Base-by-base conservation (phyloP, 2,329 filamentous ascomycete species). In the Chrysoporthe cubensis region DNA sequence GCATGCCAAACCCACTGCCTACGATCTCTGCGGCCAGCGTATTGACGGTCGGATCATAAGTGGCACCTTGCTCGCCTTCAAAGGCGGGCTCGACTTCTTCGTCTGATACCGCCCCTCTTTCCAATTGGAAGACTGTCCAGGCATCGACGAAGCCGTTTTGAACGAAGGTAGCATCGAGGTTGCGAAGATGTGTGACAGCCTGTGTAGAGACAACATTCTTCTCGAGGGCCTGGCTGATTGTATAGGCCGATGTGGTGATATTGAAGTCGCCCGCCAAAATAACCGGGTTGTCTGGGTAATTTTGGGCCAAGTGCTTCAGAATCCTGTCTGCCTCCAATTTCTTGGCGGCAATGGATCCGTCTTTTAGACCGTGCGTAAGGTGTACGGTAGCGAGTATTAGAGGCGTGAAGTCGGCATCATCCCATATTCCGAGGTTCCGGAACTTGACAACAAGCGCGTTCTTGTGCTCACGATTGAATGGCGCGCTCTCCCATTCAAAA, bases 231-330 rank as follows among this genome's bases (percentile, higher is more conserved):
- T 79, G 77, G 13, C 84, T 78, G 44, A 91, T 83, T 0, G 87
- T 86, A 64, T 81, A 80, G 1, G 80, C 77, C 0, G 89, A 91
- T 0, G 88, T 89, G 7, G 84, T 80, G 34, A 91, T 78, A 71
- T 91, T 91, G 74, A 90, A 88, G 73, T 91, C 88, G 3, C 89
- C 89, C 0, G 85, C 85, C 26, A 91, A 72, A 4, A 90, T 78
- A 80, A 84, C 87, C 4, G 86, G 81, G 48, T 83, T 80, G 0
- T 75, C 65, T 1, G 77, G 70, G 59, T 86, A 84, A 0, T 76
- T 71, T 1, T 70, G 71, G 0, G 76, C 74, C 18, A 91, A 71
- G 73, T 88, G 76, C 8, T 75, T 74, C 1, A 85, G 73, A 1
- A 91, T 73, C 26, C 76, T 80, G 58, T 83, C 80, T 16, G 90